Evolutionary conservation across 441 rosid species (phyloP).

Genomic region (Theobroma grandiflorum): DNA sequence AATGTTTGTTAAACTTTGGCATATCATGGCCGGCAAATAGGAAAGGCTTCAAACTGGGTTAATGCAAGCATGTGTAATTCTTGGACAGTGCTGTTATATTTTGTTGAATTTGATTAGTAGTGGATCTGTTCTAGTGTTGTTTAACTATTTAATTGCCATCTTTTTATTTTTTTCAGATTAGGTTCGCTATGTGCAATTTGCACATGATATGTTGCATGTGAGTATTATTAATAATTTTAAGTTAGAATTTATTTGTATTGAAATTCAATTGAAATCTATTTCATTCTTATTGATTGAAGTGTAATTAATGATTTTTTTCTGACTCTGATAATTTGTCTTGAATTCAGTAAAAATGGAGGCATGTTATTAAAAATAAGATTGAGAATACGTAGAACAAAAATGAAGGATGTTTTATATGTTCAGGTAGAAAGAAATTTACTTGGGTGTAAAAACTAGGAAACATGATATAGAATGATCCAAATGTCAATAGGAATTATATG

Average conservation of each 20-base stretch:
- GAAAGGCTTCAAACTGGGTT: conserved; percentile 24
- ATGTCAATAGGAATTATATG: background rate
- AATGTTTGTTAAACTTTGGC: background rate
- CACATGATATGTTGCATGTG: background rate
- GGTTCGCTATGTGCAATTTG: background rate
- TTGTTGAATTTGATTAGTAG: background rate
- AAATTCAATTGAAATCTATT: background rate
- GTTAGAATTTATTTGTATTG: background rate
- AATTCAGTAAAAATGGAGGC: background rate
- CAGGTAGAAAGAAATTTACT: background rate
- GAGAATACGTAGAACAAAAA: background rate
- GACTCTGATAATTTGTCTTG: background rate
- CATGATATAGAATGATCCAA: background rate
- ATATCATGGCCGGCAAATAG: background rate
- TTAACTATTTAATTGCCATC: background rate
- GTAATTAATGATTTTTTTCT: background rate
- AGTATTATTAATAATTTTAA: background rate
- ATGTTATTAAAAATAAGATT: background rate
- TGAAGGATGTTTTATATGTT: background rate
- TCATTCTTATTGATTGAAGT: background rate
- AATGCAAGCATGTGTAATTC: background rate
- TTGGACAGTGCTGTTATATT: background rate
- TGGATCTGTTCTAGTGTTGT: background rate
- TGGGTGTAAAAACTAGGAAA: background rate
- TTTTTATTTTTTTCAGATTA: background rate